Base-by-base conservation (phyloP, 1,139 yeast genomes). In the Suhomyces ambrosiae region DNA sequence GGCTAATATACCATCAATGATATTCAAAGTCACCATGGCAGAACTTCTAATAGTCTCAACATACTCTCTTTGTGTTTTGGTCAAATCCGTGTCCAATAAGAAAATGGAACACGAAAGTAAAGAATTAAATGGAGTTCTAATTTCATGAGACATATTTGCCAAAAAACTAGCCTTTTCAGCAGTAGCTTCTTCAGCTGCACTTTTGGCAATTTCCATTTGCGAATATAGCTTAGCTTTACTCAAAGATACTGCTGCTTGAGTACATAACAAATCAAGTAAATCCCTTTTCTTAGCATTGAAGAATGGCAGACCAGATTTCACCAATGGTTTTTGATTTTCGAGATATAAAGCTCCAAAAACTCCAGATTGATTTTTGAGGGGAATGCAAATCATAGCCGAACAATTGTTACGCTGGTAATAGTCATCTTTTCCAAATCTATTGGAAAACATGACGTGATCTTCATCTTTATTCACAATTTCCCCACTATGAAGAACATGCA, bases 81-180 rank as follows among this genome's bases (percentile, higher is more conserved):
- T 71, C 35, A 77, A 55, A 0, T 62, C 59, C 0, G 82, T 77
- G 46, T 77, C 82, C 34, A 76, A 54, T 35, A 76, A 59, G 49
- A 77, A 76, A 4, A 76, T 68, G 2, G 82, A 74, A 53, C 81
- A 77, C 4, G 80, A 74, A 40, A 77, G 58, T 33, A 78, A 57
- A 0, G 81, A 77, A 52, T 77, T 77, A 56, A 77, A 76, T 0
- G 82, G 82, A 1, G 82, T 77, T 42, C 82, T 57, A 34, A 77
- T 76, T 50, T 77, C 82, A 51, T 77, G 80, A 0, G 79, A 74
- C 82, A 77, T 76, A 44, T 76, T 76, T n/a, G 81, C 80, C 37
- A 77, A 52, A 46, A 77, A 77, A 36, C 78, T 71, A 2, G 82
- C 80, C 57, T 75, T 77, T 46, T 76, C 82, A 4, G 75, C 77